Base-by-base conservation (phyloP, 345 rosid genomes). In the Hibiscus trionum region DNA sequence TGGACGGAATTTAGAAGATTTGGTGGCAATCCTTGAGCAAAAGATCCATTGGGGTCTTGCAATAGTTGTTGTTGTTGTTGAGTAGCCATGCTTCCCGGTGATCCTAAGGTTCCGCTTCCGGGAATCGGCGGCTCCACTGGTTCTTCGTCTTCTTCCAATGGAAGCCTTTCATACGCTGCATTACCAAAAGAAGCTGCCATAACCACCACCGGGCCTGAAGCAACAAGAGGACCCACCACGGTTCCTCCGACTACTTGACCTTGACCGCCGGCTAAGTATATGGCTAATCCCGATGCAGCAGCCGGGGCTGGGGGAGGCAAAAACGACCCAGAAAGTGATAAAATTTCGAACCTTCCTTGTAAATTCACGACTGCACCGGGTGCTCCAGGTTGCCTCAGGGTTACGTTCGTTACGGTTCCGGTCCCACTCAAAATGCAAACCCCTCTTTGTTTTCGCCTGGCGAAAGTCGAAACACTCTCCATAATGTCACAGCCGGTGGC, bases 151-250 rank as follows among this genome's bases (percentile, higher is more conserved):
- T 92, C 96, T 69, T 92, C 97, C 72, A 90, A 65, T 8, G 97
- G 97, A 77, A 92, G 80, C 74, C 93, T 81, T 81, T 89, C 91
- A 64, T 91, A 93, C n/a, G 97, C 93, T n/a, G 98, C 98, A 87
- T 93, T 91, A 16, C 98, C 92, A 62, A 93, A 93, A 17, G 98
- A 93, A 72, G 98, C 98, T 1, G 97, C 97, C 96, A 93, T 91
- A 66, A 93, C 78, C 70, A 93, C 92, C 52, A 91, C 93, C 50
- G 97, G 98, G 8, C 98, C 98, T 0, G 90, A 88, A 3, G 98
- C 94, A 57, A 86, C 33, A 2, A 93, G 91, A 37, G 90, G 90
- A 4, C 98, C 94, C 11, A 82, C 97, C 44, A 86, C 94, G 47
- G 88, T 85, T 14, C 98, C 98, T n/a, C 98, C 98, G 5, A 93